Evolutionary conservation across 2,329 filamentous ascomycete species (phyloP).

Genomic region (Amauroascus niger): DNA sequence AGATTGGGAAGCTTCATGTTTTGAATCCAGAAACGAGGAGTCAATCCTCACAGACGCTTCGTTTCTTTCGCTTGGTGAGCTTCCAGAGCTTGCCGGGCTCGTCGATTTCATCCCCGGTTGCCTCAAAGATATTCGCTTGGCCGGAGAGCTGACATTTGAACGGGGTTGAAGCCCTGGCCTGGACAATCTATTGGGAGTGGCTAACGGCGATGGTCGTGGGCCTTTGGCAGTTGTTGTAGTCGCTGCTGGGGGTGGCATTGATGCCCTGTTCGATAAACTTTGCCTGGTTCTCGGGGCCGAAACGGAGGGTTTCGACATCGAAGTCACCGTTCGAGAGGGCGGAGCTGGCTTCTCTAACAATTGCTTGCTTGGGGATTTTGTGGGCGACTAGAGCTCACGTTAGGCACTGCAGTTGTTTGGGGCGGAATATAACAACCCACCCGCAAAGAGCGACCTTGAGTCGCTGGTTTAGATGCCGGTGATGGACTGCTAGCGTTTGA

Average conservation of each 20-base stretch:
- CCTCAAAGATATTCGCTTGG: slow-evolving; percentile 30
- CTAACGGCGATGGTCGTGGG: slow-evolving; percentile 34
- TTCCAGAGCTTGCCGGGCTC: slow-evolving; percentile 23
- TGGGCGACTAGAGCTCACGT: slow-evolving; percentile 51
- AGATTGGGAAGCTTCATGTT: slow-evolving; percentile 19
- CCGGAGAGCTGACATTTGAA: slow-evolving; percentile 3
- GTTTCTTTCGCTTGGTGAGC: slow-evolving; percentile 22
- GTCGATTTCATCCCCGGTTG: slow-evolving; percentile 23
- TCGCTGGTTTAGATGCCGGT: slow-evolving; percentile 49
- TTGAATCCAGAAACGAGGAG: slow-evolving; percentile 5
- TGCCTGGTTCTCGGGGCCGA: slow-evolving; percentile 45
- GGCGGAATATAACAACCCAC: slow-evolving; percentile 21
- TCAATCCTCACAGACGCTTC: slow-evolving; percentile 17
- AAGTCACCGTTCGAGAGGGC: slow-evolving; percentile 46
- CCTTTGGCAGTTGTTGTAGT: slow-evolving; percentile 25
- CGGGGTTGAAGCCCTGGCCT: slow-evolving; percentile 4
- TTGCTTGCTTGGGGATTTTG: slow-evolving; percentile 72
- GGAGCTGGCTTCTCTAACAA: slow-evolving; percentile 48
- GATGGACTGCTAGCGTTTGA: slow-evolving; percentile 64
- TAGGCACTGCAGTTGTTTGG: slow-evolving; percentile 14
- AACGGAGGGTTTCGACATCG: slow-evolving; percentile 37
- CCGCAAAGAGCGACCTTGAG: slow-evolving; percentile 30
- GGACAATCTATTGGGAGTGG: slow-evolving; percentile 6
- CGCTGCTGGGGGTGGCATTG: slow-evolving; percentile 52
- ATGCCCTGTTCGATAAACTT: slow-evolving; percentile 48